Base-by-base conservation (phyloP, 2,329 filamentous ascomycete species). In the Xylariaceae sp. region DNA sequence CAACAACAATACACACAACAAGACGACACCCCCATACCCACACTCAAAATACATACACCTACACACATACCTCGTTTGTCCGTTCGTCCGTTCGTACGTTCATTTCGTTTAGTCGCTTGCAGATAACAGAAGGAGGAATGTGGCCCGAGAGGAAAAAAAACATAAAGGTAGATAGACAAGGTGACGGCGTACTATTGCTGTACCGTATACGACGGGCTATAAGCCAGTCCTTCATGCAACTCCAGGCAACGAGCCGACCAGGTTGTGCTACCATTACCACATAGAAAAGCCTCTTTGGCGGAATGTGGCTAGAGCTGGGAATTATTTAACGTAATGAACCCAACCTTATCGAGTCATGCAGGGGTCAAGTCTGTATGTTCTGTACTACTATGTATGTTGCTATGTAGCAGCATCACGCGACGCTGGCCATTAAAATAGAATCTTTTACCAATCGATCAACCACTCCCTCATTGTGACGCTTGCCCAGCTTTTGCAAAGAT, bases 301-400 rank as follows among this genome's bases (percentile, higher is more conserved):
- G 63, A 61, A 58, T 65, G 61, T 64, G 68, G 71, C 70, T 71
- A 69, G 67, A 60, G 67, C 69, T 62, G 64, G 64, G 70, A 73
- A 73, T 74, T 70, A 65, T 76, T 67, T 80, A 77, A 81, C 78
- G 79, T 81, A 81, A 81, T 79, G 70, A 43, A 73, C 65, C 71
- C 70, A 67, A 69, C 63, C 62, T 62, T 64, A 53, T 65, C 68
- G 66, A 70, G 61, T 66, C 64, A 63, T 62, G 62, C 62, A 64
- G 56, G 62, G 62, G 60, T 60, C 56, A 19, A 29, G 40, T 40
- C 29, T 44, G 33, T 33, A 48, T 45, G 3, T 12, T 17, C 24
- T 19, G 14, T 16, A 14, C 16, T 45, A 12, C 23, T 28, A 34
- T n/a, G 16, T 11, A 36, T 11, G 8, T 36, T n/a, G n/a, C n/a